A percentile compares a stretch with the other conserved stretches of the same genome.
These are phyloP conservation scores for Eucalyptus guilfoylei DNA, from an alignment of 345 rosid species.

Conservation along the genomic window DNA sequence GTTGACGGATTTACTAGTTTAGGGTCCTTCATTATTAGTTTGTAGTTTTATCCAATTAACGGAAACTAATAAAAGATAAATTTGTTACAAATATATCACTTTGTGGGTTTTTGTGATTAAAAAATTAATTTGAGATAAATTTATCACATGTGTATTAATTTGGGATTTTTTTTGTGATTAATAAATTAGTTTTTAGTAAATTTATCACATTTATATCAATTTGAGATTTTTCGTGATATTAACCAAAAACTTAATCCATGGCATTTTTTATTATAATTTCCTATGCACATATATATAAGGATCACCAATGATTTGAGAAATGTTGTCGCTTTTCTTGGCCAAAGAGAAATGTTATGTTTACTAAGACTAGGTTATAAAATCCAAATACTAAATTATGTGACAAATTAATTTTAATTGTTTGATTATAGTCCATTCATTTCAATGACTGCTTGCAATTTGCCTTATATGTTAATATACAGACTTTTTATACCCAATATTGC, in stretches of 20 bases:
- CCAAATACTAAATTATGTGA: not conserved
- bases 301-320: not conserved
- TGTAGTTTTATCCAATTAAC: too few species aligned
- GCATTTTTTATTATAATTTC: not conserved
- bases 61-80: too few species aligned
- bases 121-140: too few species aligned
- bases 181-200: accelerated
- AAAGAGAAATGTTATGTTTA: not conserved
- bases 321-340: too few species aligned
- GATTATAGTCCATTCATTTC: not conserved
- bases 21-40: too few species aligned
- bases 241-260: not conserved
- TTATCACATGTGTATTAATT: accelerated
- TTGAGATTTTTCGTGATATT: accelerated
- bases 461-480: not conserved
- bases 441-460: not conserved
- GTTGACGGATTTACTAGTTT: accelerated
- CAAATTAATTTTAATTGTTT: not conserved
- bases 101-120: accelerated
- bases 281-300: not conserved
- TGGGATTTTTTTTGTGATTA: accelerated
- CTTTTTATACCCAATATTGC: not conserved
- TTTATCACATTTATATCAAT: too few species aligned
- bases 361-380: not conserved
- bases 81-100: accelerated